These are phyloP conservation scores for Microbotryum violaceum DNA, from an alignment of 1,284 basidiomycete genomes.

Conservation along the genomic window DNA sequence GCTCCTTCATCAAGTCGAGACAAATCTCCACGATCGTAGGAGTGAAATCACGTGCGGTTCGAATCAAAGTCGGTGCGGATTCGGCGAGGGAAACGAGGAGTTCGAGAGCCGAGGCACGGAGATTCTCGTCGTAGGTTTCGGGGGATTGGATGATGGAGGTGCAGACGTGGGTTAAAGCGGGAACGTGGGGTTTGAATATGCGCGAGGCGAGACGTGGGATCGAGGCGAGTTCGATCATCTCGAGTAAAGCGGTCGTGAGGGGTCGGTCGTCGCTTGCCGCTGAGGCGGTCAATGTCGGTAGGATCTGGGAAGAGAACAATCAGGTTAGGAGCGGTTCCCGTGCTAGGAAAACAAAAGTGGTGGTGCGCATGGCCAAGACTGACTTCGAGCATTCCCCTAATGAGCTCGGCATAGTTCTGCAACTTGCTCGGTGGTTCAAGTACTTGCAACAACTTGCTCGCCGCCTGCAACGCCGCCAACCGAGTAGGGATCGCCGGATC, in stretches of 20 bases:
- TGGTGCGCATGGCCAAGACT: not conserved
- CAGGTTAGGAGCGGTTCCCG: not conserved
- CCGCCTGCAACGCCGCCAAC: no score
- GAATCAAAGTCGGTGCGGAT: slow-evolving; percentile 7
- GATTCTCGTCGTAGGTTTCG: slow-evolving; percentile 2
- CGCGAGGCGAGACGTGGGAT: slow-evolving; percentile 9
- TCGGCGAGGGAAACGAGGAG: slow-evolving; percentile 9
- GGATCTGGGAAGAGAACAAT: not conserved
- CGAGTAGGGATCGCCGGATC: not conserved
- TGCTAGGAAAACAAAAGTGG: no score
- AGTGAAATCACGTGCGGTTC: not conserved
- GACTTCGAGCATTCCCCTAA: slow-evolving; percentile 8
- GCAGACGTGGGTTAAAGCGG: slow-evolving; percentile 1
- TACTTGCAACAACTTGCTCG: no score
- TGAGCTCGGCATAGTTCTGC: not conserved
- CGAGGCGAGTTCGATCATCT: slow-evolving; percentile 8
- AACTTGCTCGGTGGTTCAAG: not conserved
- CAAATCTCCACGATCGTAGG: slow-evolving; percentile 3
- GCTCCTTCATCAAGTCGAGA: slow-evolving; percentile 8
- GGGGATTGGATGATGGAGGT: slow-evolving; percentile 6
- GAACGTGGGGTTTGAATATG: slow-evolving; percentile 10
- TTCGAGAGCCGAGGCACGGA: slow-evolving; percentile 4
- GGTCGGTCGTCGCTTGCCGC: not conserved
- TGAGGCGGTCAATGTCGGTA: slow-evolving; percentile 3
- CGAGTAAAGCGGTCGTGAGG: slow-evolving; percentile 1